Conservation (phyloP, 1,139 yeast genomes). For the Yamadazyma mexicana region DNA sequence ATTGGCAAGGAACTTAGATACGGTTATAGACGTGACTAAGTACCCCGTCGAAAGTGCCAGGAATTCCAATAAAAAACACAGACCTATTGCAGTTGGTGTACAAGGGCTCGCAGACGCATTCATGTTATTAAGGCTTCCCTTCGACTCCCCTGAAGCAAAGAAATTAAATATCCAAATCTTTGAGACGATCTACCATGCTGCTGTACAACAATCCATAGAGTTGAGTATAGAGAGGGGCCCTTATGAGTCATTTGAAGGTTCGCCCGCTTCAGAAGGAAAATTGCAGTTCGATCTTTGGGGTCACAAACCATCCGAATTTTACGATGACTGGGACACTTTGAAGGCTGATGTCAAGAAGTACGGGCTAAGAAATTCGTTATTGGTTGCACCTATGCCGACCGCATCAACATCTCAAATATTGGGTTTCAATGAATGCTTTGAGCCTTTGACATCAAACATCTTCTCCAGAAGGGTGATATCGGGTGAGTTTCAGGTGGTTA, state of each 20-base stretch:
- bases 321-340: slow-evolving; percentile 71
- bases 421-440: slow-evolving; percentile 89
- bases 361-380: slow-evolving; percentile 79
- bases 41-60: slow-evolving; percentile 77
- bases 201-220: slow-evolving; percentile 78
- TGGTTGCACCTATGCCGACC: slow-evolving; percentile 94
- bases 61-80: slow-evolving; percentile 67
- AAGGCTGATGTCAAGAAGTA: slow-evolving; percentile 58
- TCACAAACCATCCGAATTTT: slow-evolving; percentile 66
- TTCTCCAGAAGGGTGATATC: slow-evolving; percentile 84
- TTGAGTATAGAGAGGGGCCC: slow-evolving; percentile 66
- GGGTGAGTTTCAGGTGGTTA: slow-evolving; percentile 87
- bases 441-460: slow-evolving; percentile 86
- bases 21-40: slow-evolving; percentile 72
- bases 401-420: slow-evolving; percentile 90
- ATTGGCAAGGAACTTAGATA: slow-evolving; percentile 70
- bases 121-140: slow-evolving; percentile 72
- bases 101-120: slow-evolving; percentile 91
- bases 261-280: slow-evolving; percentile 80
- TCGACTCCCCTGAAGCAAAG: slow-evolving; percentile 73
- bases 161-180: slow-evolving; percentile 74
- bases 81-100: slow-evolving; percentile 89
- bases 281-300: slow-evolving; percentile 83
- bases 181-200: slow-evolving; percentile 88
- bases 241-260: slow-evolving; percentile 68